Percentiles rank a stretch among this genome's conserved stretches.
These are phyloP conservation scores for Linnemannia hyalina DNA, from an alignment of 192 early-diverging fungal species.

Conservation along the genomic window DNA sequence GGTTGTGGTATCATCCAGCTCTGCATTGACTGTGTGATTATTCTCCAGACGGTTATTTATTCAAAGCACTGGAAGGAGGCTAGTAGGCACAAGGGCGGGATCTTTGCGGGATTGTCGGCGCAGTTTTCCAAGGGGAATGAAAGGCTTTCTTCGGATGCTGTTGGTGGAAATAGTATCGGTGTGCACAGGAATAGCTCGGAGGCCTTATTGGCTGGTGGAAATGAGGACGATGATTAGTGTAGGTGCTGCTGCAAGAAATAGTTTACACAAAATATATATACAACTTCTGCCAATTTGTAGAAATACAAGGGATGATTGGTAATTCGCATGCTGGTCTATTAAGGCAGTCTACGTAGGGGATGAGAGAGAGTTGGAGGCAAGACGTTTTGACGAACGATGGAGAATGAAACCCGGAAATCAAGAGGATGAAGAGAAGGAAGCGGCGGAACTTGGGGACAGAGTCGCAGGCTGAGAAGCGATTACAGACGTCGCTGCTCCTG, in stretches of 20 bases:
- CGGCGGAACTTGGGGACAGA: background rate
- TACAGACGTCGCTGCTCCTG: background rate
- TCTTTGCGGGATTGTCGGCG: background rate
- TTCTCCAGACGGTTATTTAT: conserved; percentile 65
- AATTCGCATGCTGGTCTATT: conserved; percentile 3
- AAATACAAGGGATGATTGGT: background rate
- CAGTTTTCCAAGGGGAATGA: background rate
- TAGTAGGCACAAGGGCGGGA: background rate
- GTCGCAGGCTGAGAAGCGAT: background rate
- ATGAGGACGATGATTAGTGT: conserved; percentile 15
- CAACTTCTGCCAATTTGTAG: background rate
- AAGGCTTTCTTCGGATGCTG: background rate
- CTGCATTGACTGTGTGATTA: conserved; percentile 63
- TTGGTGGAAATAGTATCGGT: background rate
- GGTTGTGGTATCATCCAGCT: conserved; percentile 69
- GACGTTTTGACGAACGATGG: background rate
- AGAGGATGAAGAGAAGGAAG: conserved; percentile 2
- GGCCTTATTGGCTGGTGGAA: conserved; percentile 15
- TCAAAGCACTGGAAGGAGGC: conserved; percentile 48
- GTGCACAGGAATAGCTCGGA: conserved; percentile 32
- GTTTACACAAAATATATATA: background rate
- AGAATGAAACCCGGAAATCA: background rate
- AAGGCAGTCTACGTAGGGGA: background rate
- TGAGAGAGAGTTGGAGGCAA: too few relatives aligned
- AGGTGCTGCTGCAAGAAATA: too few relatives aligned